These are phyloP conservation scores for Ogataea siamensis DNA, from an alignment of 805 yeast genomes.

Conservation along the genomic window DNA sequence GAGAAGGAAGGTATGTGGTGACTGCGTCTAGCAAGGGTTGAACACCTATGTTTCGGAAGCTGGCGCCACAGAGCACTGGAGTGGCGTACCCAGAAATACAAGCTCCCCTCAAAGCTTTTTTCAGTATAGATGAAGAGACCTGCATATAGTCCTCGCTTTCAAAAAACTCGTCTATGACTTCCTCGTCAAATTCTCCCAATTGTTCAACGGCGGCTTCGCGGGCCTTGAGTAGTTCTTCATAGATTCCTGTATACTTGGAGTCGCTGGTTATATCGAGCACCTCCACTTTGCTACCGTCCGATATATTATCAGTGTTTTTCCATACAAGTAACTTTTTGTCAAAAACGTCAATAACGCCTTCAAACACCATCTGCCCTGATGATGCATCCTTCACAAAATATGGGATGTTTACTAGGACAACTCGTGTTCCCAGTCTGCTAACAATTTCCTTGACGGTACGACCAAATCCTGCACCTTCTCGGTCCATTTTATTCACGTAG, in stretches of 20 bases:
- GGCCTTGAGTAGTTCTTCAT: constrained; percentile 50
- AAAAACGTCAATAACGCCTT: constrained; percentile 75
- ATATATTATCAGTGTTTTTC: constrained; percentile 32
- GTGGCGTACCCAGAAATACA: constrained; percentile 57
- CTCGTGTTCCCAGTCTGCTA: constrained; percentile 68
- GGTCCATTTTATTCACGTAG: constrained; percentile 92
- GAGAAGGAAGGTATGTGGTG: constrained; percentile 76
- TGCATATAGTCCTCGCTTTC: constrained; percentile 71
- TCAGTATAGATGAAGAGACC: constrained; percentile 56
- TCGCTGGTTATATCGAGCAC: constrained; percentile 43
- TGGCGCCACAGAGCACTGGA: constrained; percentile 91
- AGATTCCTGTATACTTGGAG: constrained; percentile 33
- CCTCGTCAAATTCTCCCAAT: constrained; percentile 78
- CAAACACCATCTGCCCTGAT: constrained; percentile 42
- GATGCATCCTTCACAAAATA: constrained; percentile 49
- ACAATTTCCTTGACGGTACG: constrained; percentile 85
- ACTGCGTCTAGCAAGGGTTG: constrained; percentile 91
- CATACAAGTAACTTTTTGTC: constrained; percentile 58
- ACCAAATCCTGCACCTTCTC: constrained; percentile 93
- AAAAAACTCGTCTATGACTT: constrained; percentile 70
- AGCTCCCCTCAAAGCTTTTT: constrained; percentile 57
- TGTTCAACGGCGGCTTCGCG: constrained; percentile 82
- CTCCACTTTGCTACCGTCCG: constrained; percentile 50
- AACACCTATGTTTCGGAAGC: constrained; percentile 89
- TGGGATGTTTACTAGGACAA: constrained; percentile 76